Evolutionary conservation across 306 rosid genomes (phyloP).

Genomic region (Cucumis cinereus): DNA sequence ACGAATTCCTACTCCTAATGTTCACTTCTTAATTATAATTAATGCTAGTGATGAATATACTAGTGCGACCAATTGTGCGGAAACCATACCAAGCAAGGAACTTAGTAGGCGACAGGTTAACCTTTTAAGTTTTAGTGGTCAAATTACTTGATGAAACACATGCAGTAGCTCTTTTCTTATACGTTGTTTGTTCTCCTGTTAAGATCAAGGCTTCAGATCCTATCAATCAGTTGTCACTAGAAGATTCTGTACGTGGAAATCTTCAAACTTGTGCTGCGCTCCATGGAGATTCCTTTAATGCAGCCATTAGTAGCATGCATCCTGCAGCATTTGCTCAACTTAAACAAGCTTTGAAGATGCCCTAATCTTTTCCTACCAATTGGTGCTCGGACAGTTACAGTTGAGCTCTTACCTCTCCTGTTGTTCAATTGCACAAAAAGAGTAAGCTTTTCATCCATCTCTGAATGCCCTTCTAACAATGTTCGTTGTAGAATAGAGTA

Average conservation of each 20-base stretch:
- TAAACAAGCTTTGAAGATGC: conserved; percentile 82
- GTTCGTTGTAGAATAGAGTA: not conserved
- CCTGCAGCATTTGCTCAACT: conserved; percentile 72
- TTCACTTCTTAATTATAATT: not conserved
- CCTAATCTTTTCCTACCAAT: conserved; percentile 13
- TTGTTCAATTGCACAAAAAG: not conserved
- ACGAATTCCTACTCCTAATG: not conserved
- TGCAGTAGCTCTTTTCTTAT: conserved; percentile 9
- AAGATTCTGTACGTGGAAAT: conserved; percentile 72
- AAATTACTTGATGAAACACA: conserved; percentile 8
- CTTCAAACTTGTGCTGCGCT: conserved; percentile 80
- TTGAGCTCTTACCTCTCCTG: not conserved
- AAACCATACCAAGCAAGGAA: conserved; percentile 50
- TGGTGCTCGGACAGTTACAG: not conserved
- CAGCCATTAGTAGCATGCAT: conserved; percentile 74
- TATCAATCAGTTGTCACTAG: conserved; percentile 70
- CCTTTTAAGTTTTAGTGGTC: conserved; percentile 6
- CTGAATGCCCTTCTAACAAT: not conserved
- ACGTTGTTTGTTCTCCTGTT: conserved; percentile 9
- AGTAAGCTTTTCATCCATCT: not conserved
- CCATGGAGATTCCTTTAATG: conserved; percentile 87
- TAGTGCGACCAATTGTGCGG: conserved; percentile 46
- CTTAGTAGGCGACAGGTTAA: conserved; percentile 72
- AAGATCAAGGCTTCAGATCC: conserved; percentile 81
- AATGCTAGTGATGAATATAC: conserved; percentile 48